phyloP scores from a whole-genome alignment of 768 basidiomycete genomes.

The Psilocybe tampanensis region DNA sequence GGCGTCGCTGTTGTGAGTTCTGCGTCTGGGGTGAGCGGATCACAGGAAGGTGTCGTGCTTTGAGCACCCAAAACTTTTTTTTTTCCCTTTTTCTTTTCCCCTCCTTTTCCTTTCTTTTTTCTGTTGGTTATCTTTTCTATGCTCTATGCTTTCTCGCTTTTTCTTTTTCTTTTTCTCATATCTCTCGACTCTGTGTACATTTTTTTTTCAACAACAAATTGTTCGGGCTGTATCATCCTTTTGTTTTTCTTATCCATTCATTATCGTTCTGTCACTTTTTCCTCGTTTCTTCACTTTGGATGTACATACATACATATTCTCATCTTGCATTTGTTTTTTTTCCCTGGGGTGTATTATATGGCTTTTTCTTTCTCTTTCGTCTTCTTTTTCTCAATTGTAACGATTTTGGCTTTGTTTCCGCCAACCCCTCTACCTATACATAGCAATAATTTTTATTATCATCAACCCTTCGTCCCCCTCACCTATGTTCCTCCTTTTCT shows the following conservation, averaged over 20 bases:
- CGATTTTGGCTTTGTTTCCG: too few species aligned
- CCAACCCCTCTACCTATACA: background rate
- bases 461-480: too few species aligned
- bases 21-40: background rate
- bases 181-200: background rate
- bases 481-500: too few species aligned
- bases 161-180: too few species aligned
- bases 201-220: background rate
- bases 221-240: background rate
- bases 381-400: too few species aligned
- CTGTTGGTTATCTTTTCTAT: background rate
- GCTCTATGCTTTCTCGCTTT: conserved; percentile 1
- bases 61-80: background rate
- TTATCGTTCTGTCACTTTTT: background rate
- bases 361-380: background rate
- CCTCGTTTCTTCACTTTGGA: background rate
- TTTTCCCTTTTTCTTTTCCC: background rate
- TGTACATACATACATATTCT: background rate
- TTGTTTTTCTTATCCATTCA: background rate
- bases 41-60: conserved; percentile 10
- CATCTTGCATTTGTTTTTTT: background rate
- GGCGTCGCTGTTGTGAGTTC: conserved; percentile 3
- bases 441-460: background rate
- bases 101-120: conserved; percentile 2
- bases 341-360: background rate